Percentiles rank a stretch among this genome's conserved stretches.
Conservation (phyloP, 2,329 filamentous ascomycete species). For the Claviceps pusilla region DNA sequence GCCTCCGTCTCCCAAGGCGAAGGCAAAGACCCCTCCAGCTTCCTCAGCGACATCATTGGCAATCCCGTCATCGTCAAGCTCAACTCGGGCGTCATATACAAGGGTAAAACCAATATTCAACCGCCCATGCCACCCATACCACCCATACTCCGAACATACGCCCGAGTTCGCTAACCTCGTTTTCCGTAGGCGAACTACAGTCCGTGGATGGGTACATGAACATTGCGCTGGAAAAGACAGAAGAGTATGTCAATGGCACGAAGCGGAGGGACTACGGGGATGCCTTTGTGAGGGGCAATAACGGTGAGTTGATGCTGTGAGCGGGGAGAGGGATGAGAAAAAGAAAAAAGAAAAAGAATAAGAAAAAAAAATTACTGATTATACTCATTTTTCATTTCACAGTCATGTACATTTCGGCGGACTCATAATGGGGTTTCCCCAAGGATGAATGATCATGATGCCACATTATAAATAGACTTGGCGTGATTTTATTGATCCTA, state of each 20-base stretch:
- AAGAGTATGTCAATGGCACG: slow-evolving; percentile 76
- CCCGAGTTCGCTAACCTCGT: too few relatives aligned
- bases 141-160: too few relatives aligned
- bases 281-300: slow-evolving; percentile 91
- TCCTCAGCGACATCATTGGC: slow-evolving; percentile 87
- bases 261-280: slow-evolving; percentile 78
- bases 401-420: slow-evolving; percentile 60
- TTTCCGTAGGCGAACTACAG: slow-evolving; percentile 64
- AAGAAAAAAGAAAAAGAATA: too few relatives aligned
- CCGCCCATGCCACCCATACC: background rate
- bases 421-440: slow-evolving; percentile 23
- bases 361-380: background rate
- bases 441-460: too few relatives aligned
- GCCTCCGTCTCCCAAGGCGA: slow-evolving; percentile 44
- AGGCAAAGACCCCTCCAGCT: slow-evolving; percentile 83
- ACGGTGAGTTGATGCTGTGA: slow-evolving; percentile 42
- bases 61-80: slow-evolving; percentile 90
- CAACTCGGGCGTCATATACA: slow-evolving; percentile 97
- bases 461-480: too few relatives aligned
- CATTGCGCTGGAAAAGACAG: slow-evolving; percentile 90
- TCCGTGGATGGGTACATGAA: slow-evolving; percentile 99
- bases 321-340: too few relatives aligned
- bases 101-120: slow-evolving; percentile 42
- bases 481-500: background rate
- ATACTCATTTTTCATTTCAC: background rate